Evolutionary conservation across 768 basidiomycete species (phyloP).

Genomic region (Panaeolus papilionaceus): DNA sequence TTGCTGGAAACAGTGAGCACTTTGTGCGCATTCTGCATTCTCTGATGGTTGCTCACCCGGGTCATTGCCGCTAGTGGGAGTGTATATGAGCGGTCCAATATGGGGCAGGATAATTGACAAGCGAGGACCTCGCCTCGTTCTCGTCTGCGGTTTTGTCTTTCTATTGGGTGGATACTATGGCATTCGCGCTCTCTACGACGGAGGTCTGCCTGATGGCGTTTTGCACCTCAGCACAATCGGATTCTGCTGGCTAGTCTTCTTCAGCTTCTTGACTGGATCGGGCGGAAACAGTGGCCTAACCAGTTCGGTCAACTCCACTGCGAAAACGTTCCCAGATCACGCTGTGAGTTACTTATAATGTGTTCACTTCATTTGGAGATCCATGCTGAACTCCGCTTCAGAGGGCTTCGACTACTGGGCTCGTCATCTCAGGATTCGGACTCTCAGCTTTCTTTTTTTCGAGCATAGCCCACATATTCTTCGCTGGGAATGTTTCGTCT

Average conservation of each 20-base stretch:
- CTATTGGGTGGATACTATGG: constrained; percentile 78
- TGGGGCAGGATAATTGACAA: constrained; percentile 83
- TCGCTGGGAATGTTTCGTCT: constrained; percentile 78
- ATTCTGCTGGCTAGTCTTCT: constrained; percentile 61
- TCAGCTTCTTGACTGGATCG: constrained; percentile 74
- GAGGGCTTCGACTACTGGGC: constrained; percentile 77
- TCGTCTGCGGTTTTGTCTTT: constrained; percentile 61
- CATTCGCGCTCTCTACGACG: constrained; percentile 70
- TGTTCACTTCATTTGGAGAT: constrained; percentile 12
- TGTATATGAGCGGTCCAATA: constrained; percentile 76
- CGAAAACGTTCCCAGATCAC: constrained; percentile 79
- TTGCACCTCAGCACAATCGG: constrained; percentile 46
- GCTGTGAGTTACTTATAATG: constrained; percentile 51
- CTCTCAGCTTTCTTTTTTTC: constrained; percentile 93
- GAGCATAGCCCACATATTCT: constrained; percentile 70
- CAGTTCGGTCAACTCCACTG: constrained; percentile 80
- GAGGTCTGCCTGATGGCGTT: constrained; percentile 46
- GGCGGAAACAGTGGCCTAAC: constrained; percentile 78
- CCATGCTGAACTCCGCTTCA: constrained; percentile 32
- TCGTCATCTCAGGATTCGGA: constrained; percentile 88
- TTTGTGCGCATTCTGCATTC: background rate
- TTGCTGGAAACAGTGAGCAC: constrained; percentile 78
- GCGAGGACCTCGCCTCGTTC: constrained; percentile 72
- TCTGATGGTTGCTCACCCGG: background rate
- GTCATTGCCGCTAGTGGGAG: constrained; percentile 58